Conservation (phyloP, 306 rosid genomes). For the Hippophae tibetana region DNA sequence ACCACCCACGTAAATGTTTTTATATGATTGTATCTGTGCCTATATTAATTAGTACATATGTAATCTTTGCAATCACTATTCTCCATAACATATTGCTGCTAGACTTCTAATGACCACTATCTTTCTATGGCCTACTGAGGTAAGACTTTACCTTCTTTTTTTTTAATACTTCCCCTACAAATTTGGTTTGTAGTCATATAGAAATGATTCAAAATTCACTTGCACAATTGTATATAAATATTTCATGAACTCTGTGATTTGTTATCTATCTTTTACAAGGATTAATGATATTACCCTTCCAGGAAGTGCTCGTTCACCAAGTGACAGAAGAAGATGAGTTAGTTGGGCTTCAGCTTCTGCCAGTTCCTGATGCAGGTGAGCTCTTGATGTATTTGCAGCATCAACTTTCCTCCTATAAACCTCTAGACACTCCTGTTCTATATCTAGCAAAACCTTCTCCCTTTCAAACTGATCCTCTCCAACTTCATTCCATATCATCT, state of each 20-base stretch:
- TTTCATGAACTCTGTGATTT: too few relatives aligned
- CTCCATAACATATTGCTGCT: too few relatives aligned
- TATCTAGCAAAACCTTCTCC: conserved; percentile 75
- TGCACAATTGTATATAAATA: too few relatives aligned
- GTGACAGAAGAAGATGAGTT: conserved; percentile 90
- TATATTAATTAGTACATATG: too few relatives aligned
- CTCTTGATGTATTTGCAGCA: conserved; percentile 69
- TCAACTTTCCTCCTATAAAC: conserved; percentile 84
- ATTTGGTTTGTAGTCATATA: too few relatives aligned
- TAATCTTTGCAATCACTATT: too few relatives aligned
- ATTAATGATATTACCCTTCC: conserved; percentile 52
- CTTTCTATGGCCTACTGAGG: background rate
- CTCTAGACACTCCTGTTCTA: conserved; percentile 87
- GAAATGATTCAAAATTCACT: too few relatives aligned
- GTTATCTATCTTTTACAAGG: too few relatives aligned
- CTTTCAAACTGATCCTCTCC: conserved; percentile 86
- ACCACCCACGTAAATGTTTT: too few relatives aligned
- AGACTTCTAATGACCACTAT: too few relatives aligned
- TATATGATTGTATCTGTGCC: too few relatives aligned
- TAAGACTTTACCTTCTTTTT: conserved; percentile 10
- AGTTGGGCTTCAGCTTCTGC: conserved; percentile 96
- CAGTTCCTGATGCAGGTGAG: conserved; percentile 88
- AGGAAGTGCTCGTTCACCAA: conserved; percentile 86
- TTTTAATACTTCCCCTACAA: too few relatives aligned
- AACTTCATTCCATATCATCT: conserved; percentile 97